Percentiles rank a stretch among this genome's conserved stretches.
phyloP scores from a whole-genome alignment of 257 asterid species.

The Handroanthus guayacan region DNA sequence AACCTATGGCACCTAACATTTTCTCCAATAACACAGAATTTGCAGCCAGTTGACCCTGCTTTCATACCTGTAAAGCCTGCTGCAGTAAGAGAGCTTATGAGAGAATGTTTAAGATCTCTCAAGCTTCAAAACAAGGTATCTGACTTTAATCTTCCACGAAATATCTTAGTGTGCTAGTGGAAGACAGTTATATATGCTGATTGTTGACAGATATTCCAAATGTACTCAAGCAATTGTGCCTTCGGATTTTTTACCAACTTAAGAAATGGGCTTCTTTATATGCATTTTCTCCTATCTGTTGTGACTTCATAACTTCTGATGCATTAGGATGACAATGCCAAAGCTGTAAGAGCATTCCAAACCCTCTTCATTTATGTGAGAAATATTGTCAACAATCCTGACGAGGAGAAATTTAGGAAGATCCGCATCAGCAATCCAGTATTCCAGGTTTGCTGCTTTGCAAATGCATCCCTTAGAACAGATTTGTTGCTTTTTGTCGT shows the following conservation, averaged over 20 bases:
- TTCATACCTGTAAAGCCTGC: constrained; percentile 39
- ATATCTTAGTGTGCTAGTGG: neutral
- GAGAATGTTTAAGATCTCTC: constrained; percentile 74
- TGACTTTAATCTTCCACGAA: neutral
- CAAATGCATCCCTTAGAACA: neutral
- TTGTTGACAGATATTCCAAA: neutral
- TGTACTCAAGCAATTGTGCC: too few relatives aligned
- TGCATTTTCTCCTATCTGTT: neutral
- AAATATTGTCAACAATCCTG: constrained; percentile 62
- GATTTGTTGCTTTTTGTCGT: neutral
- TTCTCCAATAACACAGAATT: constrained; percentile 44
- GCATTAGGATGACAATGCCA: constrained; percentile 52
- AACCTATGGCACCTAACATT: constrained; percentile 5
- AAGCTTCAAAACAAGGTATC: constrained; percentile 70
- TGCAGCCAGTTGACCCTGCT: constrained; percentile 36
- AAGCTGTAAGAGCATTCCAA: constrained; percentile 55
- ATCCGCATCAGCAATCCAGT: constrained; percentile 75
- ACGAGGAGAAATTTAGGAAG: constrained; percentile 71
- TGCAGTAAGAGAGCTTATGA: constrained; percentile 50
- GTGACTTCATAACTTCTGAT: constrained; percentile 23
- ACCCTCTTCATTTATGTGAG: constrained; percentile 67
- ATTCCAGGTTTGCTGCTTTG: constrained; percentile 61
- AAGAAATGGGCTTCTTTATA: too few relatives aligned
- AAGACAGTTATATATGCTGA: neutral
- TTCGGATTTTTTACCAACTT: too few relatives aligned